Percentiles rank a stretch among this genome's conserved stretches.
These are phyloP conservation scores for Dioscorea alata DNA, from an alignment of 106 monocot species.

Conservation along the genomic window DNA sequence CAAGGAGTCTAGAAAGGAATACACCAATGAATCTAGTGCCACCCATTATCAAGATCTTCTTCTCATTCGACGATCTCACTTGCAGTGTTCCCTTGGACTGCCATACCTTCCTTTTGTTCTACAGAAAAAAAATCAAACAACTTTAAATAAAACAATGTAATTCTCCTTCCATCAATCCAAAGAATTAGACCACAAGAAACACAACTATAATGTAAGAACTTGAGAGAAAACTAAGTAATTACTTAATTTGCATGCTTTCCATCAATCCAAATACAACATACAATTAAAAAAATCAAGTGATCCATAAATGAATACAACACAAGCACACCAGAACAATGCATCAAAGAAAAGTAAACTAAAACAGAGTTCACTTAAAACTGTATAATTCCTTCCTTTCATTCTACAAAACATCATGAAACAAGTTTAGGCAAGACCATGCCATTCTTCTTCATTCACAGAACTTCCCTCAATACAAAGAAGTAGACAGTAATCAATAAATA, in stretches of 20 bases:
- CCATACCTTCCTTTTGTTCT: constrained; percentile 54
- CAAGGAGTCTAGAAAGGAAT: constrained; percentile 83
- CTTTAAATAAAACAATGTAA: not conserved
- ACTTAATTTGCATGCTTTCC: too few species aligned
- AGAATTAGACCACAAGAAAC: not conserved
- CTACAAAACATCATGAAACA: too few species aligned
- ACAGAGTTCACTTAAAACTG: too few species aligned
- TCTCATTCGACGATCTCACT: constrained; percentile 52
- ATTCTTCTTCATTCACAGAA: too few species aligned
- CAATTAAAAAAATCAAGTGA: too few species aligned
- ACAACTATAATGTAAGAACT: not conserved
- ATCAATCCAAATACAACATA: too few species aligned
- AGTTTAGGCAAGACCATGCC: too few species aligned
- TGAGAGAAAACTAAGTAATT: not conserved
- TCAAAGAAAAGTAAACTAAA: too few species aligned
- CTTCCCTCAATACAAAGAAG: not conserved
- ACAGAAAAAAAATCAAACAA: not conserved
- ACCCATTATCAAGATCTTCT: constrained; percentile 96
- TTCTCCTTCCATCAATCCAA: not conserved
- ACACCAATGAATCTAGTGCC: constrained; percentile 97
- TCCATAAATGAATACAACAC: too few species aligned
- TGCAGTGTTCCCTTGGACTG: constrained; percentile 42
- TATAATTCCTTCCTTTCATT: too few species aligned
- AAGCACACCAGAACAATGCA: too few species aligned
- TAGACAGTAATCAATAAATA: not conserved